Evolutionary conservation across 441 rosid species (phyloP).

Genomic region (Eutrema salsugineum): DNA sequence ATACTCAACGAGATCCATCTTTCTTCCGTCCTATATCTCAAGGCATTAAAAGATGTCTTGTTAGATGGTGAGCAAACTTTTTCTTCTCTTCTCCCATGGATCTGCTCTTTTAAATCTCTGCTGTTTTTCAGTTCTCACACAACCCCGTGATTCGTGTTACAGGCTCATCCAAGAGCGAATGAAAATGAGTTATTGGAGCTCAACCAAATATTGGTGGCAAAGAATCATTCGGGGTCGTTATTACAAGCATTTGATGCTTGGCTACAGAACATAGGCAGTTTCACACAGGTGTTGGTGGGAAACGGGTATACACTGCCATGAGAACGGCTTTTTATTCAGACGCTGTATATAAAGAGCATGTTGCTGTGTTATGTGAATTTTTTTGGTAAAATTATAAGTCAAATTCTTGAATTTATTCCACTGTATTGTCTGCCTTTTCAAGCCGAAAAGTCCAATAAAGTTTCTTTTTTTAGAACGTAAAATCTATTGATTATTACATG

Average conservation of each 20-base stretch:
- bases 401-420: background rate
- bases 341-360: constrained; percentile 25
- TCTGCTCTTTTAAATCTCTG: constrained; percentile 15
- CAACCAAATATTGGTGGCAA: constrained; percentile 68
- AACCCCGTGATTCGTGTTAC: constrained; percentile 7
- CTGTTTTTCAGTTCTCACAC: constrained; percentile 15
- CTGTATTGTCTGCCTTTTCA: constrained; percentile 17
- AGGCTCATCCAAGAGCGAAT: constrained; percentile 84
- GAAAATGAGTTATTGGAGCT: constrained; percentile 51
- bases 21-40: constrained; percentile 82
- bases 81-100: background rate
- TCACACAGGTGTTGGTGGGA: constrained; percentile 20
- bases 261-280: constrained; percentile 40
- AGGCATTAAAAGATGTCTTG: constrained; percentile 88
- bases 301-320: constrained; percentile 4
- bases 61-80: constrained; percentile 66
- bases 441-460: constrained; percentile 18
- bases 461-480: background rate
- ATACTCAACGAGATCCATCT: constrained; percentile 88
- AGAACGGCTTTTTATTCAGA: constrained; percentile 1
- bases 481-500: background rate
- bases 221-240: constrained; percentile 75
- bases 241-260: constrained; percentile 90
- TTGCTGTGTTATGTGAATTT: background rate
- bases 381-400: constrained; percentile 2